Evolutionary conservation across 2,329 filamentous ascomycete species (phyloP).

Genomic region (Malbranchea cinnamomea): DNA sequence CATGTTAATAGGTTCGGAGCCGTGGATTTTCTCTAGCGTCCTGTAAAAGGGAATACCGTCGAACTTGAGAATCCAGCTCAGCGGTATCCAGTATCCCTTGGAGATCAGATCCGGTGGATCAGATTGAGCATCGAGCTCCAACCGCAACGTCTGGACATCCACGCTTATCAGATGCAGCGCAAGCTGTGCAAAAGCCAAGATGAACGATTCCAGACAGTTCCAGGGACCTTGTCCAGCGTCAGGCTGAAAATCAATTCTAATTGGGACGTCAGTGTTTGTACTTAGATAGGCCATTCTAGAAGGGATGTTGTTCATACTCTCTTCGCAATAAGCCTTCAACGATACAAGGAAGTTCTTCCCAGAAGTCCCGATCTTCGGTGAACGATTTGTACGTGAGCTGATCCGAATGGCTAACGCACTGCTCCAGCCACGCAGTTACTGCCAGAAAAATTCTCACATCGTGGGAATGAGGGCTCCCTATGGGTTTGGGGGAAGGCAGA

Average conservation of each 20-base stretch:
- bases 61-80: conserved; percentile 23
- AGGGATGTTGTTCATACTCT: too few species aligned
- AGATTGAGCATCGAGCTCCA: conserved; percentile 17
- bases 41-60: conserved; percentile 24
- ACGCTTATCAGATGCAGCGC: conserved; percentile 26
- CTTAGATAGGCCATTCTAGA: too few species aligned
- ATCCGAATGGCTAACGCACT: conserved; percentile 21
- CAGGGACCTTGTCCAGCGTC: conserved; percentile 18
- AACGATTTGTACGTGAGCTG: conserved; percentile 21
- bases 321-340: conserved; percentile 27
- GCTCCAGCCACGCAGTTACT: conserved; percentile 29
- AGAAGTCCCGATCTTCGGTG: conserved; percentile 29
- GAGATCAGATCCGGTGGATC: conserved; percentile 18
- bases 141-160: conserved; percentile 22
- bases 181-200: conserved; percentile 25
- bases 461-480: conserved; percentile 19
- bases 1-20: conserved; percentile 15
- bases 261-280: neutral
- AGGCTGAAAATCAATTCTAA: conserved; percentile 19
- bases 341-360: conserved; percentile 28
- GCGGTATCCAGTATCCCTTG: conserved; percentile 19
- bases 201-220: conserved; percentile 26
- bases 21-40: conserved; percentile 18
- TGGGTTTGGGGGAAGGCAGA: conserved; percentile 1
- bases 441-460: conserved; percentile 19